Base-by-base conservation (phyloP, 805 yeast genomes). In the Ogataea trehaloabstinens region DNA sequence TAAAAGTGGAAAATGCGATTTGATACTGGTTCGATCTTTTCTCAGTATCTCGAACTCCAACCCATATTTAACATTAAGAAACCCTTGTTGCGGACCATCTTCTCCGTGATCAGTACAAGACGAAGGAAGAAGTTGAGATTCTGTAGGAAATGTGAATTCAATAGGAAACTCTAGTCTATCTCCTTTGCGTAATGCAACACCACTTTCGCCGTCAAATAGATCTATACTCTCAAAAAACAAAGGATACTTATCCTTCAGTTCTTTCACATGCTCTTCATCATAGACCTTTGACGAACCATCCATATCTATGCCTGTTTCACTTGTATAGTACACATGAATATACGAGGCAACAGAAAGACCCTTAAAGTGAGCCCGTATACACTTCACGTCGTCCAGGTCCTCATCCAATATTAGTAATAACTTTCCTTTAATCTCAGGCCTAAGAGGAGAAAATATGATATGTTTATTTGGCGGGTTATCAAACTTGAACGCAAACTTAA, bases 91-190 rank as follows among this genome's bases (percentile, higher is more conserved):
- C 15, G 40, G 35, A 8, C 34, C 46, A 1, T 19, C 25, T 19
- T 38, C 36, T 10, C 54, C 54, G 31, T 45, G 42, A 16, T 21
- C 29, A 2, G 18, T 20, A 34, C 46, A 42, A 10, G 52, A 43
- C 15, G 52, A 43, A 2, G 54, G 54, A 2, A 50, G 40, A 13
- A 35, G 31, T 35, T 42, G 41, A 10, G 34, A 15, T 5, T 48
- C 46, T 10, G 19, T 24, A 2, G 54, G 54, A 28, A 50, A 50
- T 24, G 19, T 24, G 35, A 47, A 50, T 21, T 31, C 20, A 22
- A 50, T 28, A 5, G 37, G 38, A 28, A 35, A 34, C 20, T 40
- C 35, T 4, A 36, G 13, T 8, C 24, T 16, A 8, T 40, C 30
- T 13, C 31, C 39, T 19, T 29, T 27, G 18, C 31, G 35, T 15